A percentile compares a stretch with the other conserved stretches of the same genome.
Conservation (phyloP, 2,329 filamentous ascomycete species). For the Scedosporium boydii region DNA sequence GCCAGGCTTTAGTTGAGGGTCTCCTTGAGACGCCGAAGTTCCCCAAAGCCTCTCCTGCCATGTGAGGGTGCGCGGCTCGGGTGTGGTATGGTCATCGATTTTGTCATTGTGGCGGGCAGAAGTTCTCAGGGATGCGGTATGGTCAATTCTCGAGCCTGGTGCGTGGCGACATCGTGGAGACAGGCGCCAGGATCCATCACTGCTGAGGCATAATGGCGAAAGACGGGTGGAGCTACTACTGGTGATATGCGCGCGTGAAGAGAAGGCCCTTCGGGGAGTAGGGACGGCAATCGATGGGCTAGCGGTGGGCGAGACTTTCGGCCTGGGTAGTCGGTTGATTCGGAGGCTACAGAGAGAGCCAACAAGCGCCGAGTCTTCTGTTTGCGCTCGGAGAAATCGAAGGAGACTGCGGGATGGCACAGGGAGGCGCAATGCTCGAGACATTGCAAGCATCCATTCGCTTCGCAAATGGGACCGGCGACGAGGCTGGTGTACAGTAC, state of each 20-base stretch:
- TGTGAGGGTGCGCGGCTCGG: conserved; percentile 18
- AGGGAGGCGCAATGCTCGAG: conserved; percentile 29
- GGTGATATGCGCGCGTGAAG: not conserved
- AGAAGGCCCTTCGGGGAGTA: not conserved
- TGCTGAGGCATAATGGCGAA: not conserved
- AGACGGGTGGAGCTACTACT: not conserved
- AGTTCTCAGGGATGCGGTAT: not conserved
- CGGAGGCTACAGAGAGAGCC: conserved; percentile 16
- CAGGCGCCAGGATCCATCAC: not conserved
- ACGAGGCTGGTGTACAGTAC: conserved; percentile 1
- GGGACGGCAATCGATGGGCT: not conserved
- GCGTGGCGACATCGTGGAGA: not conserved
- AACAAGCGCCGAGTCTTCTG: conserved; percentile 47
- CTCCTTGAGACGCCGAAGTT: conserved; percentile 23
- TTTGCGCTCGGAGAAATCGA: conserved; percentile 64
- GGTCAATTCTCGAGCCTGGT: not conserved
- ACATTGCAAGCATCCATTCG: conserved; percentile 26
- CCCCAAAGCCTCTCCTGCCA: conserved; percentile 44
- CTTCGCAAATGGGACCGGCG: not conserved
- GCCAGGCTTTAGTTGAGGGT: conserved; percentile 40
- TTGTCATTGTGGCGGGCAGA: conserved; percentile 11
- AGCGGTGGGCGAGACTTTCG: not conserved
- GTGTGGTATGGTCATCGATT: conserved; percentile 13
- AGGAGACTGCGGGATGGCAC: conserved; percentile 51
- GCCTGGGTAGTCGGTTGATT: not conserved